phyloP scores from a whole-genome alignment of 345 rosid genomes.

The Moricandia moricandioides region DNA sequence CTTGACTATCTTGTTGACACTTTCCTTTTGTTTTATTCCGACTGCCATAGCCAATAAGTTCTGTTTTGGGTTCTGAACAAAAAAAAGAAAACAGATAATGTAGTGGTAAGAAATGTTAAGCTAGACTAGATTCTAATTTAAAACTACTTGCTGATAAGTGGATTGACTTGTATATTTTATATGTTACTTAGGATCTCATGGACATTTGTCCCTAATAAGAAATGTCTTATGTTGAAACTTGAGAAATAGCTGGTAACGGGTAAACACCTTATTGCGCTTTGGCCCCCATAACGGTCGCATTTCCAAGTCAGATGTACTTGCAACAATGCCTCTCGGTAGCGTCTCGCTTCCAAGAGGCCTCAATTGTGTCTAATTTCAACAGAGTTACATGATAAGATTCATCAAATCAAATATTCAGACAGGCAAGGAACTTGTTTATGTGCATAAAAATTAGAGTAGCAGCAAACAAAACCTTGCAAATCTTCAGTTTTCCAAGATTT shows the following conservation, averaged over 20 bases:
- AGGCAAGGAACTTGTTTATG: background rate
- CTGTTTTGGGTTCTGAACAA: slow-evolving; percentile 45
- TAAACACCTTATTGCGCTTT: slow-evolving; percentile 41
- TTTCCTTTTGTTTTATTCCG: slow-evolving; percentile 66
- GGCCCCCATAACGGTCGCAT: slow-evolving; percentile 60
- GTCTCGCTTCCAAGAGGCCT: slow-evolving; percentile 47
- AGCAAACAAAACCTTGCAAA: slow-evolving; percentile 55
- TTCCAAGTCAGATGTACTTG: slow-evolving; percentile 65
- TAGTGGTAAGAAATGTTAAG: background rate
- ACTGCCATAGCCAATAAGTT: slow-evolving; percentile 73
- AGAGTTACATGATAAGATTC: background rate
- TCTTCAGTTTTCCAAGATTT: slow-evolving; percentile 33
- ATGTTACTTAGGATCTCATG: too few species aligned
- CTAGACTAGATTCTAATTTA: too few species aligned
- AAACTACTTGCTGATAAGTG: too few species aligned
- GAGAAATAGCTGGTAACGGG: background rate
- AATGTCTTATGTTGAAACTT: background rate
- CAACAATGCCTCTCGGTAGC: slow-evolving; percentile 66
- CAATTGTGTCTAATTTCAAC: slow-evolving; percentile 37
- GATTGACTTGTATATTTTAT: too few species aligned
- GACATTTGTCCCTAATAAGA: too few species aligned
- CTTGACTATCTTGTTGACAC: slow-evolving; percentile 60
- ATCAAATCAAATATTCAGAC: background rate
- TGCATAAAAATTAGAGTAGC: background rate
- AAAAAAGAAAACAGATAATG: background rate